phyloP scores from a whole-genome alignment of 2,329 filamentous ascomycete species.

The Epichloe baconii region DNA sequence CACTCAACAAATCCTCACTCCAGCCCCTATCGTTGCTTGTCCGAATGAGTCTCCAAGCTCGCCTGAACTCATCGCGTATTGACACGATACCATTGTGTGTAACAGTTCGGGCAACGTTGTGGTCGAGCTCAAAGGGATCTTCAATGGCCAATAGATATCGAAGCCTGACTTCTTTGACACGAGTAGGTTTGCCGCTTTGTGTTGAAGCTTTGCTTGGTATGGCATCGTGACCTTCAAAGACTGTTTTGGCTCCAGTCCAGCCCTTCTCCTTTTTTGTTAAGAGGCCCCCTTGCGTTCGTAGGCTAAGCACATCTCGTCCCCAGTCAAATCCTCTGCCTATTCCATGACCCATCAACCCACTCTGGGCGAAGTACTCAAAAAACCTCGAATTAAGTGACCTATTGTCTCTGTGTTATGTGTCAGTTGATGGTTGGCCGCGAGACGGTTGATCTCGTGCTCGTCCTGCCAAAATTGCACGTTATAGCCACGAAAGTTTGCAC shows the following conservation, averaged over 20 bases:
- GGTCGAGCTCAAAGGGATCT: constrained; percentile 77
- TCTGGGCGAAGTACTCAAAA: constrained; percentile 79
- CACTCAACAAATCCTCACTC: constrained; percentile 38
- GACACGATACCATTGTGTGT: constrained; percentile 69
- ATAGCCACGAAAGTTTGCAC: constrained; percentile 43
- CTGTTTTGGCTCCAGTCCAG: constrained; percentile 74
- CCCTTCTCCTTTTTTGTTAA: constrained; percentile 65
- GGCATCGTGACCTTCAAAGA: constrained; percentile 36
- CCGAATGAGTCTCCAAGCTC: constrained; percentile 61
- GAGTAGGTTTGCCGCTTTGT: constrained; percentile 19
- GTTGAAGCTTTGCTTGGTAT: constrained; percentile 3
- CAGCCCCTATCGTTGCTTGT: constrained; percentile 28
- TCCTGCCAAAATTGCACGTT: constrained; percentile 69
- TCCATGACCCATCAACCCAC: constrained; percentile 37
- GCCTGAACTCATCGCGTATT: constrained; percentile 73
- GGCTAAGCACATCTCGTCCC: constrained; percentile 65
- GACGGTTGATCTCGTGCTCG: constrained; percentile 51
- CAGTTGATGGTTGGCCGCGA: constrained; percentile 45
- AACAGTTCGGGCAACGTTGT: constrained; percentile 81
- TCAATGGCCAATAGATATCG: constrained; percentile 83
- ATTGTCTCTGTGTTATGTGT: constrained; percentile 57
- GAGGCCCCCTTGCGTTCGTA: constrained; percentile 59
- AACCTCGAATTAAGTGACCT: constrained; percentile 62
- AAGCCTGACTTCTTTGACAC: constrained; percentile 58
- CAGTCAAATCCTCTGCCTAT: constrained; percentile 57